phyloP scores from a whole-genome alignment of 192 early-diverging fungal genomes.

The Coemansia sp. region DNA sequence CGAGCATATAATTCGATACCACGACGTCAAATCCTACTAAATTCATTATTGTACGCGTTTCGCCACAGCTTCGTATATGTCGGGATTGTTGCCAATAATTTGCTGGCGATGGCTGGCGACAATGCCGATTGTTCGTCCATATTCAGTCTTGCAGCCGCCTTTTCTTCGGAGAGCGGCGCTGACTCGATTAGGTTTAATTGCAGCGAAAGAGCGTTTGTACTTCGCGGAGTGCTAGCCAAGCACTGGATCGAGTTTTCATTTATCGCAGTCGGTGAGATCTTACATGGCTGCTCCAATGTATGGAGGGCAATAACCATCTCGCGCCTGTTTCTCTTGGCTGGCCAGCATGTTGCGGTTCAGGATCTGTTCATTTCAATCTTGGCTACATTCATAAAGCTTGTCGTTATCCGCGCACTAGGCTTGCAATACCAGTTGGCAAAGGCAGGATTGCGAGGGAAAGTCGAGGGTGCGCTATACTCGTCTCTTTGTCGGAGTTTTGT shows the following conservation, averaged over 20 bases:
- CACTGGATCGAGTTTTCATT: neutral
- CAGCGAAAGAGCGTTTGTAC: neutral
- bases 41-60: neutral
- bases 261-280: neutral
- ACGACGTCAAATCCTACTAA: too few relatives aligned
- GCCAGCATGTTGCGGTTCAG: neutral
- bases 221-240: conserved; percentile 4
- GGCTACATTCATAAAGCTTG: neutral
- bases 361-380: neutral
- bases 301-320: conserved; percentile 14
- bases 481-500: conserved; percentile 11
- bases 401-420: conserved; percentile 5
- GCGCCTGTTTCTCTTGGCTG: conserved; percentile 8
- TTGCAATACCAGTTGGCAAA: neutral
- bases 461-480: conserved; percentile 11
- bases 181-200: neutral
- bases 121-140: neutral
- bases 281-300: conserved; percentile 4
- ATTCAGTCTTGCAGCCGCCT: neutral
- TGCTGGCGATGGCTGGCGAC: neutral
- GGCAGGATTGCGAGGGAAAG: neutral
- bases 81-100: neutral
- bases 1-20: neutral
- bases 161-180: neutral
- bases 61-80: neutral